These are phyloP conservation scores for Harringtonia lauricola DNA, from an alignment of 2,329 filamentous ascomycete species.

Conservation along the genomic window DNA sequence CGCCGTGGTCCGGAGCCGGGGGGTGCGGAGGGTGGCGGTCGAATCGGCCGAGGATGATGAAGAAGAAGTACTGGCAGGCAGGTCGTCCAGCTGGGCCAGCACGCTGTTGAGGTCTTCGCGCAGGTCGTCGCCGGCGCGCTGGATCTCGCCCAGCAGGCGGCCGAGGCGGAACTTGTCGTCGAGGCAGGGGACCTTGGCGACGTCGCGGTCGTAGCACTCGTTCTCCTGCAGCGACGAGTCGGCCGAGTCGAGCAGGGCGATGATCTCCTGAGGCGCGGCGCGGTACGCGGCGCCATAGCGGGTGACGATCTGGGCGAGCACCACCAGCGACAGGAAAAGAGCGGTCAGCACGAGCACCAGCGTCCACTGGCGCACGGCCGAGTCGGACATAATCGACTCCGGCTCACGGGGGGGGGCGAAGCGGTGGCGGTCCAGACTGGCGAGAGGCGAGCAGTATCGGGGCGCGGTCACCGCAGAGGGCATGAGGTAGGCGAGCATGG, in stretches of 20 bases:
- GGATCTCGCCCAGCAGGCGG: conserved; percentile 49
- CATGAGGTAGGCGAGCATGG: no score
- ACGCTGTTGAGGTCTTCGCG: conserved; percentile 46
- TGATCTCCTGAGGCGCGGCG: conserved; percentile 46
- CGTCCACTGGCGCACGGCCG: conserved; percentile 42
- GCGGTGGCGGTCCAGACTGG: no score
- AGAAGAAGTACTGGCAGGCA: not conserved
- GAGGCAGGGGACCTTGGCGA: conserved; percentile 43
- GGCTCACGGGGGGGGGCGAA: conserved; percentile 6
- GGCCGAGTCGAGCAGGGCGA: conserved; percentile 46
- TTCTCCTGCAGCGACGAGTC: conserved; percentile 54
- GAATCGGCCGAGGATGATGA: not conserved
- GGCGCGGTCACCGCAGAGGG: not conserved
- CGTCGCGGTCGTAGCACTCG: conserved; percentile 51
- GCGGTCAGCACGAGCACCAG: conserved; percentile 47
- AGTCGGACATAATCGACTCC: conserved; percentile 33
- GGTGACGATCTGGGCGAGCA: conserved; percentile 39
- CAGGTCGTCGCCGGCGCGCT: conserved; percentile 47
- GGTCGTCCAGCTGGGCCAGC: no score
- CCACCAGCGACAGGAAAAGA: conserved; percentile 41
- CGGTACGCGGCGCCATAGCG: conserved; percentile 45
- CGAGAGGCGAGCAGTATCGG: no score
- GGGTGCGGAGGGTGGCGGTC: not conserved
- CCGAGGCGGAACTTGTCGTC: conserved; percentile 52
- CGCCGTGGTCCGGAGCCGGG: conserved; percentile 32